Conservation (phyloP, 345 rosid genomes). For the Odontarrhena argentea region DNA sequence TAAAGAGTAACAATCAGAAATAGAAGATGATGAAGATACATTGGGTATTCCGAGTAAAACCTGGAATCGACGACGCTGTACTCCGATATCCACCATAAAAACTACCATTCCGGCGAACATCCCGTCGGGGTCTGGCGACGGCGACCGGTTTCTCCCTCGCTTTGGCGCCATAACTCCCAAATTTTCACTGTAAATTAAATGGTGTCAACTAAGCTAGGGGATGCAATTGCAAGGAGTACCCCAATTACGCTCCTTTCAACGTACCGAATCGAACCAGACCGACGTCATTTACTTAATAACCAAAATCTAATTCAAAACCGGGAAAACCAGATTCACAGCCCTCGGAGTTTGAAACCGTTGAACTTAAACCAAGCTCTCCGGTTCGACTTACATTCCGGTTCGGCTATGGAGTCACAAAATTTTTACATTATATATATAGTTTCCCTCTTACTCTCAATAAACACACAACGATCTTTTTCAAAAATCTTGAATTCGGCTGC, state of each 20-base stretch:
- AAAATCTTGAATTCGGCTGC: too few relatives aligned
- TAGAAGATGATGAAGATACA: neutral
- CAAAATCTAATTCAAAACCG: neutral
- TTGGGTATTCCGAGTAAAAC: constrained; percentile 37
- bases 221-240: neutral
- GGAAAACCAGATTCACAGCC: neutral
- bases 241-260: constrained; percentile 5
- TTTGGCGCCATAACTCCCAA: constrained; percentile 67
- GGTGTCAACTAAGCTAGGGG: too few relatives aligned
- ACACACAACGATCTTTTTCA: too few relatives aligned
- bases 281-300: neutral
- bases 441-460: too few relatives aligned
- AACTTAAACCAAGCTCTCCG: neutral
- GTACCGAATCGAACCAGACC: neutral
- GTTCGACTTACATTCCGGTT: too few relatives aligned
- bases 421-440: too few relatives aligned
- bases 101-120: constrained; percentile 77
- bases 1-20: neutral
- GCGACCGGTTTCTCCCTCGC: constrained; percentile 47
- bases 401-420: too few relatives aligned
- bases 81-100: constrained; percentile 60
- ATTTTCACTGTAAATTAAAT: too few relatives aligned
- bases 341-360: too few relatives aligned
- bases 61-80: constrained; percentile 86
- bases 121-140: constrained; percentile 57